phyloP scores from a whole-genome alignment of 306 rosid species.

The Sechiopsis laciniata region DNA sequence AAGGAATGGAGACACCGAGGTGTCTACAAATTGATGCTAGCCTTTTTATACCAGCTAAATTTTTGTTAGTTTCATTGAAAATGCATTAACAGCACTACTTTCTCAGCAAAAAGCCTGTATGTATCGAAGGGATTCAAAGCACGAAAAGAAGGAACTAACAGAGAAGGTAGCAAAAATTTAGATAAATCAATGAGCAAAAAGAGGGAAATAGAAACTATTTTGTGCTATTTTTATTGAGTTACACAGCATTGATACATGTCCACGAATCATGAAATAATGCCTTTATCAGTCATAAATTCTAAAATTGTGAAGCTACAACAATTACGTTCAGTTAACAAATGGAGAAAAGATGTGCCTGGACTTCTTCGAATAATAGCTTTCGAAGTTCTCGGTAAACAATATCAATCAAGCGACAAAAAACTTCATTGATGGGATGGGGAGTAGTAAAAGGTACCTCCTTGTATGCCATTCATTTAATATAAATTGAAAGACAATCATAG shows the following conservation, averaged over 20 bases:
- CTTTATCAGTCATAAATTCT: slow-evolving; percentile 58
- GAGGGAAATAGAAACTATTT: slow-evolving; percentile 38
- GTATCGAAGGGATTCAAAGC: slow-evolving; percentile 16
- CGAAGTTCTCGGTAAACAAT: slow-evolving; percentile 41
- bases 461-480: slow-evolving; percentile 45
- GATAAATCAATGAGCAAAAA: slow-evolving; percentile 28
- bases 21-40: too few species aligned
- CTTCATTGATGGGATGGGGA: slow-evolving; percentile 35
- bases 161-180: slow-evolving; percentile 32
- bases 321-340: slow-evolving; percentile 44
- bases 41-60: neutral
- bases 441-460: slow-evolving; percentile 50
- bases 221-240: slow-evolving; percentile 65
- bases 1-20: too few species aligned
- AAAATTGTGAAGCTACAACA: slow-evolving; percentile 62
- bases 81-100: neutral
- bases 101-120: neutral
- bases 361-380: slow-evolving; percentile 45
- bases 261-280: slow-evolving; percentile 53
- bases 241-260: slow-evolving; percentile 56
- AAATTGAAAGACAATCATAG: slow-evolving; percentile 44
- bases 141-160: slow-evolving; percentile 24
- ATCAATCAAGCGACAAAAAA: slow-evolving; percentile 46
- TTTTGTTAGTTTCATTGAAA: neutral
- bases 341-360: slow-evolving; percentile 42